Conservation (phyloP, 257 asterid genomes). For the Verbena officinalis region DNA sequence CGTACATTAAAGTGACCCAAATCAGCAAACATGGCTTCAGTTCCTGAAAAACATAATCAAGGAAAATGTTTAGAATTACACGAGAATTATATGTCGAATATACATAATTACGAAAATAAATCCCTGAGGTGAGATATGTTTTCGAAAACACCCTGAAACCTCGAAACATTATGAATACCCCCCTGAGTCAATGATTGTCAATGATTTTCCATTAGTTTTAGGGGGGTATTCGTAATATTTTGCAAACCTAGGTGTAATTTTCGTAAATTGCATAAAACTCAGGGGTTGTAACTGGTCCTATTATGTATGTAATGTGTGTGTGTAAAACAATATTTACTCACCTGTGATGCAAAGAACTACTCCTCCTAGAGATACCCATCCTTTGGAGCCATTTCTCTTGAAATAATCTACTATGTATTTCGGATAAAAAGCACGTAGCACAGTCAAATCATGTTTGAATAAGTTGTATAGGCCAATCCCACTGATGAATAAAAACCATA, state of each 20-base stretch:
- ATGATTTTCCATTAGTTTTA: too few relatives aligned
- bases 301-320: too few relatives aligned
- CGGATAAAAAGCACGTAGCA: conserved; percentile 64
- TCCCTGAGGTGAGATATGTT: too few relatives aligned
- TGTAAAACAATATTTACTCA: conserved; percentile 8
- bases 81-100: background rate
- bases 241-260: too few relatives aligned
- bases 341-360: conserved; percentile 72
- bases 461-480: conserved; percentile 65
- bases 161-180: too few relatives aligned
- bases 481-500: conserved; percentile 56
- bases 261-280: too few relatives aligned
- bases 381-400: conserved; percentile 53
- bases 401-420: conserved; percentile 59
- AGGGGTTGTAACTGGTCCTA: too few relatives aligned
- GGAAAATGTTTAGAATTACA: background rate
- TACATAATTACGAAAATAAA: too few relatives aligned
- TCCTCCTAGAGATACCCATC: conserved; percentile 78
- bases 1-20: conserved; percentile 70
- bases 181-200: too few relatives aligned
- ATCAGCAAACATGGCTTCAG: conserved; percentile 92
- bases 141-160: too few relatives aligned
- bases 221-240: too few relatives aligned
- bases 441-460: conserved; percentile 41
- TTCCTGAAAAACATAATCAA: conserved; percentile 38